Evolutionary conservation across 345 rosid species (phyloP).

Genomic region (Noccaea caerulescens): DNA sequence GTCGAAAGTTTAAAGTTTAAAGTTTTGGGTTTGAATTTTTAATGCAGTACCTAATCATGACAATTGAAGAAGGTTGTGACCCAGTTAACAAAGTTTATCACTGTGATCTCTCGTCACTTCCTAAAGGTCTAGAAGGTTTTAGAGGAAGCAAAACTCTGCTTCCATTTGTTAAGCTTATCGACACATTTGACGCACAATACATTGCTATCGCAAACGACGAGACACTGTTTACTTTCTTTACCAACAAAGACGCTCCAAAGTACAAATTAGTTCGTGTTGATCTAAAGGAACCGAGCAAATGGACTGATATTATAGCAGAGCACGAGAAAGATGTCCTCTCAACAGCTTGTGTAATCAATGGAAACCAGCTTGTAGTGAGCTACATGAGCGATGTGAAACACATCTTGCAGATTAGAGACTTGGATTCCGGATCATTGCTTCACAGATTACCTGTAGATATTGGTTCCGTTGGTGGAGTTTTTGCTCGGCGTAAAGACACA

Average conservation of each 20-base stretch:
- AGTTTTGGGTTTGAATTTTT: background rate
- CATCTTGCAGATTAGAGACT: slow-evolving; percentile 79
- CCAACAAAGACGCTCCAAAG: slow-evolving; percentile 83
- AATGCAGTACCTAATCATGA: slow-evolving; percentile 74
- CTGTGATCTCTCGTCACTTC: slow-evolving; percentile 70
- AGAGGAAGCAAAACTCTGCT: slow-evolving; percentile 54
- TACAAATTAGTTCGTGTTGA: slow-evolving; percentile 84
- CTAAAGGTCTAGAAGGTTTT: slow-evolving; percentile 67
- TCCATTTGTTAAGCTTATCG: slow-evolving; percentile 83
- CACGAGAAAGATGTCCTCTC: slow-evolving; percentile 79
- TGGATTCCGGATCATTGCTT: slow-evolving; percentile 70
- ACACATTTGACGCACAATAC: slow-evolving; percentile 70
- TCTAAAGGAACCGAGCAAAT: slow-evolving; percentile 67
- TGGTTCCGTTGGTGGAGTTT: slow-evolving; percentile 67
- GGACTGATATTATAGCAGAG: slow-evolving; percentile 80
- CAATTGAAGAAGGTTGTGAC: slow-evolving; percentile 62
- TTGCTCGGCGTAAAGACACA: slow-evolving; percentile 68
- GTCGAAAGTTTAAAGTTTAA: background rate
- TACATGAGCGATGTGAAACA: slow-evolving; percentile 90
- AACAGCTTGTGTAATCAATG: slow-evolving; percentile 70
- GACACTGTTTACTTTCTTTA: slow-evolving; percentile 69
- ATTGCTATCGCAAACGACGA: slow-evolving; percentile 69
- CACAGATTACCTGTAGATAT: slow-evolving; percentile 80
- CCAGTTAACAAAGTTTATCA: slow-evolving; percentile 83
- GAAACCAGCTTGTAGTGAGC: slow-evolving; percentile 67